A percentile compares a stretch with the other conserved stretches of the same genome.
phyloP scores from a whole-genome alignment of 768 basidiomycete species.

The Mycena floridula region DNA sequence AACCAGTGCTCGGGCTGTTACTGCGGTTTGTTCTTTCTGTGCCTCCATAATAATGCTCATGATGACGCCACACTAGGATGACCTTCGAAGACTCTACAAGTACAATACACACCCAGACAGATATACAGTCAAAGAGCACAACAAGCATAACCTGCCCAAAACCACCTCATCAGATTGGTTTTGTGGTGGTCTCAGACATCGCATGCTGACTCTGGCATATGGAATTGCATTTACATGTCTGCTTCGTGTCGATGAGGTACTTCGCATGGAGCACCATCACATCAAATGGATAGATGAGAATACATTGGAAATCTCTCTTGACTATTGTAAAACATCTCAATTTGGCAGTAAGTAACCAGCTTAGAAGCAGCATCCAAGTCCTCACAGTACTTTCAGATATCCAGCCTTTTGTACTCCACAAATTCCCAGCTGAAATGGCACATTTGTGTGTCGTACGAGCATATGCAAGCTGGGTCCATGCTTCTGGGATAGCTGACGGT shows the following conservation, averaged over 20 bases:
- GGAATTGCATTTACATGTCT: conserved; percentile 11
- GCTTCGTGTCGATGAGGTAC: conserved; percentile 12
- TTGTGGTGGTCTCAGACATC: neutral
- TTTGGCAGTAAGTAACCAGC: conserved; percentile 9
- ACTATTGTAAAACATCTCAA: conserved; percentile 14
- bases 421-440: conserved; percentile 1
- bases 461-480: conserved; percentile 7
- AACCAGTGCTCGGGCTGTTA: conserved; percentile 12
- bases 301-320: conserved; percentile 5
- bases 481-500: conserved; percentile 3
- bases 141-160: neutral
- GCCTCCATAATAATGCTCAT: neutral
- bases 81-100: conserved; percentile 6
- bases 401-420: conserved; percentile 10
- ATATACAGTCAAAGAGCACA: neutral
- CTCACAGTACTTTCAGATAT: conserved; percentile 7
- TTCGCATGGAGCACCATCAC: conserved; percentile 11
- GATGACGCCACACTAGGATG: conserved; percentile 4
- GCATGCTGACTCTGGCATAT: neutral
- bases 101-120: conserved; percentile 5
- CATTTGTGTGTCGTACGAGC: conserved; percentile 14
- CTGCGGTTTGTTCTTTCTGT: conserved; percentile 7
- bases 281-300: neutral
- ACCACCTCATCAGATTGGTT: neutral
- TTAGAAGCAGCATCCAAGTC: neutral